A percentile compares a stretch with the other conserved stretches of the same genome.
Conservation (phyloP, 2,329 filamentous ascomycete species). For the Chrysoporthe cubensis region DNA sequence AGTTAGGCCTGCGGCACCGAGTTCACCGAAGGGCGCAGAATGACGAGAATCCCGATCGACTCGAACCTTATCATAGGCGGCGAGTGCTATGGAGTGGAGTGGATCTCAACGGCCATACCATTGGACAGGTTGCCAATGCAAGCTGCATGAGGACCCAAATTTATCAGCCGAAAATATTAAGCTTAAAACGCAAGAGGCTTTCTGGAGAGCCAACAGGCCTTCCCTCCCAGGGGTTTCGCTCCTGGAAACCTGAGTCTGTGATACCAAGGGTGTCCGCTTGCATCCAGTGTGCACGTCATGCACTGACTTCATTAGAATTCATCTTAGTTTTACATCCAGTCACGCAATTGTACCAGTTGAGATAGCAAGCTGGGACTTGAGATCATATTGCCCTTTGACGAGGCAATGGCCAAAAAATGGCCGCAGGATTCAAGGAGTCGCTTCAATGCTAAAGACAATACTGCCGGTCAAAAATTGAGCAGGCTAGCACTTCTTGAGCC, state of each 20-base stretch:
- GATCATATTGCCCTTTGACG: background rate
- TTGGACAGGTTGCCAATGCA: background rate
- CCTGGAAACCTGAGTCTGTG: no score
- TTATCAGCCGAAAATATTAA: background rate
- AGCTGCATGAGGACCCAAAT: background rate
- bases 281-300: background rate
- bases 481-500: background rate
- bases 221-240: no score
- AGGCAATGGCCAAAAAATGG: background rate
- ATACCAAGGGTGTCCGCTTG: no score
- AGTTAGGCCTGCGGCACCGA: background rate
- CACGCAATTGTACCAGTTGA: background rate
- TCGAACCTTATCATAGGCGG: background rate
- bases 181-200: background rate
- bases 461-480: background rate
- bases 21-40: background rate
- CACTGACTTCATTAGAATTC: background rate
- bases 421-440: background rate
- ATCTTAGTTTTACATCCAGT: background rate
- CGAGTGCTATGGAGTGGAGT: background rate
- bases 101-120: background rate
- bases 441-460: background rate
- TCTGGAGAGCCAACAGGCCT: no score
- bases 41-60: background rate
- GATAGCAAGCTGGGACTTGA: background rate